Conservation (phyloP, 2,329 filamentous ascomycete genomes). For the Penicillium sp. region DNA sequence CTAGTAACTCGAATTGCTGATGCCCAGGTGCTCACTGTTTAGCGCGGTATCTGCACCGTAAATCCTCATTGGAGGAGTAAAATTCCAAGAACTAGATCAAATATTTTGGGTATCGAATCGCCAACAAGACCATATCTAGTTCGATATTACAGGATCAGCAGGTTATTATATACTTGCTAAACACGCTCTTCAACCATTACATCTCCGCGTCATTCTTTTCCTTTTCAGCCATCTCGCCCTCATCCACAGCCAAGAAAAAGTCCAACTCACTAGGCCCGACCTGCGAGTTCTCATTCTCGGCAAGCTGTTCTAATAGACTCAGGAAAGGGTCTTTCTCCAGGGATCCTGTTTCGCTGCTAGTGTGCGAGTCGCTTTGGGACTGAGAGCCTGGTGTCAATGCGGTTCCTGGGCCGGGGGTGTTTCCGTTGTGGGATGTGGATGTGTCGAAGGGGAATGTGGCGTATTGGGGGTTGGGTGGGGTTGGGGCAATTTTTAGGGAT, state of each 20-base stretch:
- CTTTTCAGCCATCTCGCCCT: constrained; percentile 9
- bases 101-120: too few species aligned
- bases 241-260: constrained; percentile 59
- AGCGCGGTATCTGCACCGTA: too few species aligned
- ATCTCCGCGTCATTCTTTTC: not conserved
- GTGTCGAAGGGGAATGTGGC: constrained; percentile 40
- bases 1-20: too few species aligned
- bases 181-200: not conserved
- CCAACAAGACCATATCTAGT: too few species aligned
- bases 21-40: too few species aligned
- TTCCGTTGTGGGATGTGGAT: constrained; percentile 8
- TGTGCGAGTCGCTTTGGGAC: constrained; percentile 41
- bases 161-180: not conserved
- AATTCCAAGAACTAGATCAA: too few species aligned
- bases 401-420: constrained; percentile 1
- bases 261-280: constrained; percentile 71
- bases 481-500: constrained; percentile 25
- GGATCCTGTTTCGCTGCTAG: constrained; percentile 36
- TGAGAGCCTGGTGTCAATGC: constrained; percentile 40
- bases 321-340: constrained; percentile 79
- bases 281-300: constrained; percentile 67
- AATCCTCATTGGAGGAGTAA: too few species aligned
- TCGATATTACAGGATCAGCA: too few species aligned
- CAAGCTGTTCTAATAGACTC: constrained; percentile 72
- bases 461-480: constrained; percentile 34